Percentiles rank a stretch among this genome's conserved stretches.
These are phyloP conservation scores for Laburnicola sp. DNA, from an alignment of 2,329 filamentous ascomycete genomes.

Conservation along the genomic window DNA sequence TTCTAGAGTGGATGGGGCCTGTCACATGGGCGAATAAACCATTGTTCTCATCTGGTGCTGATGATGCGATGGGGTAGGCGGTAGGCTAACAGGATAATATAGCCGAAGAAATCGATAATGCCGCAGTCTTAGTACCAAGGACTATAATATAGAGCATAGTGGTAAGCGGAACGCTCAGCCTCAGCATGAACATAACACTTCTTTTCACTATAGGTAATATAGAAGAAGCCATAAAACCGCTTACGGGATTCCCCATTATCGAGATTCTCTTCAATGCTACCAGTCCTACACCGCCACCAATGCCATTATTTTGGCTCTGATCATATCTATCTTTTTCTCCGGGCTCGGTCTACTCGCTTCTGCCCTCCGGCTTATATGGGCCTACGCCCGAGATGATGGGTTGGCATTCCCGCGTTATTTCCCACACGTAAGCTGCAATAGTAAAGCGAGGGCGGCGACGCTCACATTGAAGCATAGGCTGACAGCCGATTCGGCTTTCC, in stretches of 20 bases:
- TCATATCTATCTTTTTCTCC: conserved; percentile 6
- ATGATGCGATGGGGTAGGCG: background rate
- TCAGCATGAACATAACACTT: background rate
- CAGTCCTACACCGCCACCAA: conserved; percentile 2
- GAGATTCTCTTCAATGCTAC: conserved; percentile 31
- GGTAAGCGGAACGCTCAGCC: background rate
- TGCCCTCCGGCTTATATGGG: conserved; percentile 22
- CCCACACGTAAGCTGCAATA: background rate
- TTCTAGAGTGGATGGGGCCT: conserved; percentile 28
- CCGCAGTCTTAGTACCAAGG: conserved; percentile 22
- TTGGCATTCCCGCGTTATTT: background rate
- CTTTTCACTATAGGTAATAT: conserved; percentile 33
- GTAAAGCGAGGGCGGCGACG: background rate
- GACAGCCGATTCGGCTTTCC: conserved; percentile 46
- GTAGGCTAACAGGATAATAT: background rate
- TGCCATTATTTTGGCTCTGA: background rate
- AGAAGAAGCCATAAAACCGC: conserved; percentile 17
- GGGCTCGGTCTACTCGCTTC: conserved; percentile 17
- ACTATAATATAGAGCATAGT: conserved; percentile 38
- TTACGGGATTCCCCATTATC: conserved; percentile 41
- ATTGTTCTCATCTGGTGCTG: background rate
- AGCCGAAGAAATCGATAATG: conserved; percentile 22
- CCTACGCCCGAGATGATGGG: conserved; percentile 12
- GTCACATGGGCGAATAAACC: conserved; percentile 20
- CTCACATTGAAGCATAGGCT: conserved; percentile 40